Evolutionary conservation across 176 grass and related monocot species (phyloP), one percentile per base, ranked within the genome.

Genomic region (Dactylis glomerata): DNA sequence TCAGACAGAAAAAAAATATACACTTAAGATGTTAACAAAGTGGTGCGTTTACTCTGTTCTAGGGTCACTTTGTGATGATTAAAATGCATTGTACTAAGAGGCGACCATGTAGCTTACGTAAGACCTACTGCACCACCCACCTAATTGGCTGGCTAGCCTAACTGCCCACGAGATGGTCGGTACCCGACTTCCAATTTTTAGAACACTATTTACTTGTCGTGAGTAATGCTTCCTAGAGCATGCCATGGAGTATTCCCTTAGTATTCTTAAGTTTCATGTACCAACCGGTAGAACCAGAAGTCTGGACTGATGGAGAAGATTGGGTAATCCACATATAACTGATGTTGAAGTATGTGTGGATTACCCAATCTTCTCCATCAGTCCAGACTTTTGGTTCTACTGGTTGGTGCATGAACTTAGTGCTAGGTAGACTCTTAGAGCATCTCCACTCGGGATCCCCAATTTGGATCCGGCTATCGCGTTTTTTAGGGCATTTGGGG

Each of bases 11-110:
- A n/a, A 51, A 69, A 72, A 41, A 8, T 26, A 68, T 10, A 68
- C 64, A 68, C 33, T 37, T 22, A 34, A 34, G 63, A 32, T 75
- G 50, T 52, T 47, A 66, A 45, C 46, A 68, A 58, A 32, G 15
- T 36, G 26, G 33, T 49, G 26, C 15, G 41, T 77, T 74, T 73
- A 19, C 66, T 61, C 62, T 50, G 50, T 71, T 20, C n/a, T 19
- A 76, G 34, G 12, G 52, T 66, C 67, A 70, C 30, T 83, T 83
- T 51, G 26, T 67, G 47, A 84, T 26, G 27, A 79, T 14, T 64
- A 63, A 54, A 56, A 42, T 46, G 40, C 40, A 72, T 27, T 28
- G 13, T 47, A 28, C 41, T 27, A 46, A 46, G 26, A 46, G 23
- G 69, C 2, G 13, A 63, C 13, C 59, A 63, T 14, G 2, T 16